These are phyloP conservation scores for Solanum pimpinellifolium DNA, from an alignment of 257 asterid species.

Conservation along the genomic window DNA sequence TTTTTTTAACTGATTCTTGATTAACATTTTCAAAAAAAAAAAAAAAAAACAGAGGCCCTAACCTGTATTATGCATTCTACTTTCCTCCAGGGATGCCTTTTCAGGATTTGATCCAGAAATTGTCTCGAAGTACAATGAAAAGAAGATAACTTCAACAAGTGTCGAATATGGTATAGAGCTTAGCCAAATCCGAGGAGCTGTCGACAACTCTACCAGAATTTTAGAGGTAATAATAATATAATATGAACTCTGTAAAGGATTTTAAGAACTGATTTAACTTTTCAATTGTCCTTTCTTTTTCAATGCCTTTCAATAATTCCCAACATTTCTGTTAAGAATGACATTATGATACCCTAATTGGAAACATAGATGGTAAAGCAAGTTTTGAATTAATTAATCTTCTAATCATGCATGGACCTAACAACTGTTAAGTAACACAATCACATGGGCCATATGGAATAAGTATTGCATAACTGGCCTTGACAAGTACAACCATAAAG, in stretches of 20 bases:
- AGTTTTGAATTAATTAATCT: neutral
- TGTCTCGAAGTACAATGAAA: constrained; percentile 49
- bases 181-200: constrained; percentile 60
- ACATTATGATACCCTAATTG: neutral
- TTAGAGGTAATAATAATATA: constrained; percentile 36
- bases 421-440: neutral
- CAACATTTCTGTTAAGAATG: neutral
- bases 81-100: constrained; percentile 50
- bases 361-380: neutral
- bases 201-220: constrained; percentile 61
- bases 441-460: constrained; percentile 15
- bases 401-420: neutral
- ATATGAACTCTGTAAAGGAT: neutral
- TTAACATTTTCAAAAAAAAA: neutral
- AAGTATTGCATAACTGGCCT: neutral
- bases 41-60: neutral
- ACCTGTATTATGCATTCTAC: neutral
- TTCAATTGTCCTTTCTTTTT: neutral
- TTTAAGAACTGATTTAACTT: neutral
- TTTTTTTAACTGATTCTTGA: neutral
- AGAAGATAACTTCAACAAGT: constrained; percentile 40
- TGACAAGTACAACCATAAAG: neutral
- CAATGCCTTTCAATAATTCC: neutral
- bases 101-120: constrained; percentile 48
- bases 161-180: constrained; percentile 38